Evolutionary conservation across 495 filamentous ascomycete species (phyloP).

Genomic region (Penicillium coprophilum): DNA sequence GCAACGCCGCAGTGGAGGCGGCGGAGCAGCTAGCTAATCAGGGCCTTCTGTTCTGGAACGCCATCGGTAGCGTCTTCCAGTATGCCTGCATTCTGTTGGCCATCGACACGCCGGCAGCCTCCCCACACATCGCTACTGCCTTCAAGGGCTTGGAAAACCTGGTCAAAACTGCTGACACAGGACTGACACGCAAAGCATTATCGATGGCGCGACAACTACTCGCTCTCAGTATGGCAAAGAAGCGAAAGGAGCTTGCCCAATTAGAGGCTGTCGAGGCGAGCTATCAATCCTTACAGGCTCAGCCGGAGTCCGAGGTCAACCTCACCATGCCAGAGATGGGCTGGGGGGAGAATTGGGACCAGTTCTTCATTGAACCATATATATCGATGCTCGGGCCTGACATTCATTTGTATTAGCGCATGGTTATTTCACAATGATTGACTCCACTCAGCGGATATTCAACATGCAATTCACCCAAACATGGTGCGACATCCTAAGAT

Average conservation of each 20-base stretch:
- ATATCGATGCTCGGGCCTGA: constrained; percentile 26
- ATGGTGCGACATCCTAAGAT: too few species aligned
- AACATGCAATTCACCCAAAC: too few species aligned
- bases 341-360: constrained; percentile 32
- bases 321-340: constrained; percentile 18
- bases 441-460: too few species aligned
- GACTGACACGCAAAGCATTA: constrained; percentile 31
- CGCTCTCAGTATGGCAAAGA: constrained; percentile 29
- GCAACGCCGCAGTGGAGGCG: constrained; percentile 27
- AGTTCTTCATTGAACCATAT: constrained; percentile 34
- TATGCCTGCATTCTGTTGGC: constrained; percentile 32
- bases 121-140: constrained; percentile 22
- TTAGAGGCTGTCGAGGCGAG: constrained; percentile 32
- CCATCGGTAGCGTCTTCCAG: constrained; percentile 37
- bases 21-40: constrained; percentile 27
- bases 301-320: constrained; percentile 15
- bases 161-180: constrained; percentile 29
- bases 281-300: constrained; percentile 20
- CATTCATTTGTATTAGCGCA: constrained; percentile 15
- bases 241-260: constrained; percentile 31
- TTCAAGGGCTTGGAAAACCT: constrained; percentile 34
- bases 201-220: constrained; percentile 35
- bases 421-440: background rate
- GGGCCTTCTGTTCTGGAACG: constrained; percentile 35
- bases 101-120: constrained; percentile 28